These are phyloP conservation scores for Monilinia aucupariae DNA, from an alignment of 2,329 filamentous ascomycete genomes.

Conservation along the genomic window DNA sequence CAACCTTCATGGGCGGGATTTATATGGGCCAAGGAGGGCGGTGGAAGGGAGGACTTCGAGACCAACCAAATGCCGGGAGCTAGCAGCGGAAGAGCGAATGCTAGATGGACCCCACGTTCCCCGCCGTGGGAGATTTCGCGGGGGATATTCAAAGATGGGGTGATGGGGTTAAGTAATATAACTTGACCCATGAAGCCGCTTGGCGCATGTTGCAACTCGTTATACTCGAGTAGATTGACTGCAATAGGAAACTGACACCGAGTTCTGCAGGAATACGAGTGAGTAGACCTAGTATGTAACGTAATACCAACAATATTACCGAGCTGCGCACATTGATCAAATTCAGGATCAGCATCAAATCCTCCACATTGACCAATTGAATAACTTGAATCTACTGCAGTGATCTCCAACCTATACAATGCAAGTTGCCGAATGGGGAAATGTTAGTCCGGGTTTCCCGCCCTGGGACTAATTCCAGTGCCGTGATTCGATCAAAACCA, in stretches of 20 bases:
- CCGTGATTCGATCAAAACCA: slow-evolving; percentile 4
- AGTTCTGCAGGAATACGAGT: neutral
- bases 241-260: neutral
- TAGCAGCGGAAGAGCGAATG: neutral
- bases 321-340: neutral
- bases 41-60: neutral
- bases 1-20: neutral
- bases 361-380: neutral
- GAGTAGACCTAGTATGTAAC: neutral
- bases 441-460: neutral
- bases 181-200: neutral
- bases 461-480: neutral
- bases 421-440: neutral
- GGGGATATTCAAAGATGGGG: neutral
- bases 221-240: neutral
- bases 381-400: neutral
- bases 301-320: slow-evolving; percentile 4
- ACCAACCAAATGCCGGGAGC: neutral
- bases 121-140: neutral
- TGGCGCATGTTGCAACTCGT: no score
- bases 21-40: neutral
- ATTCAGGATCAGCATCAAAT: neutral
- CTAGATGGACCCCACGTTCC: neutral
- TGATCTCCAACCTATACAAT: neutral
- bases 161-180: neutral